Evolutionary conservation across 495 filamentous ascomycete species (phyloP).

Genomic region (Rostrohypoxylon terebratum): DNA sequence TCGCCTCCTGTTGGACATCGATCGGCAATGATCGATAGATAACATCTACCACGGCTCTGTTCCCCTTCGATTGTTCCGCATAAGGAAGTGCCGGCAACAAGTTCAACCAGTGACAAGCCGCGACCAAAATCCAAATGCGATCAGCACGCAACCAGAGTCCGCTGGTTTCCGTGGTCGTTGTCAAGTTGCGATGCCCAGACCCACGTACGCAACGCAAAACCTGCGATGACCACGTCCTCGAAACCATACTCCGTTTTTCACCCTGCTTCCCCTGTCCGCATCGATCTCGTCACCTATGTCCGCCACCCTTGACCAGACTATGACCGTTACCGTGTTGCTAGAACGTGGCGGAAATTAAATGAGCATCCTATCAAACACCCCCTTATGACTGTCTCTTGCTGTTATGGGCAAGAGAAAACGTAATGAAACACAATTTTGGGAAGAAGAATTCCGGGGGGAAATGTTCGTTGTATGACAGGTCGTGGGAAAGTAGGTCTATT

Average conservation of each 20-base stretch:
- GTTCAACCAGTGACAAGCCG: slow-evolving; percentile 32
- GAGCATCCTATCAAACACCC: slow-evolving; percentile 21
- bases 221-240: slow-evolving; percentile 8
- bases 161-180: slow-evolving; percentile 26
- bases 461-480: slow-evolving; percentile 46
- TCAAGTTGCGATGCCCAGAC: slow-evolving; percentile 18
- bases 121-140: slow-evolving; percentile 42
- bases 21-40: background rate
- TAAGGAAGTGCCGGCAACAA: slow-evolving; percentile 20
- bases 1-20: background rate
- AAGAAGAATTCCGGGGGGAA: slow-evolving; percentile 35
- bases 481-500: slow-evolving; percentile 45
- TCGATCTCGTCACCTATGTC: slow-evolving; percentile 10
- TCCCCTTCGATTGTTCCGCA: background rate
- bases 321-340: slow-evolving; percentile 21
- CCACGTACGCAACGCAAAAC: slow-evolving; percentile 13
- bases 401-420: slow-evolving; percentile 28
- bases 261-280: slow-evolving; percentile 12
- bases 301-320: slow-evolving; percentile 7
- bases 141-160: slow-evolving; percentile 42
- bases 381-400: slow-evolving; percentile 21
- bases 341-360: slow-evolving; percentile 30
- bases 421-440: slow-evolving; percentile 43
- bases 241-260: slow-evolving; percentile 16
- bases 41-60: background rate